These are phyloP conservation scores for Xerophyta viscosa DNA, from an alignment of 106 monocot genomes.

Conservation along the genomic window DNA sequence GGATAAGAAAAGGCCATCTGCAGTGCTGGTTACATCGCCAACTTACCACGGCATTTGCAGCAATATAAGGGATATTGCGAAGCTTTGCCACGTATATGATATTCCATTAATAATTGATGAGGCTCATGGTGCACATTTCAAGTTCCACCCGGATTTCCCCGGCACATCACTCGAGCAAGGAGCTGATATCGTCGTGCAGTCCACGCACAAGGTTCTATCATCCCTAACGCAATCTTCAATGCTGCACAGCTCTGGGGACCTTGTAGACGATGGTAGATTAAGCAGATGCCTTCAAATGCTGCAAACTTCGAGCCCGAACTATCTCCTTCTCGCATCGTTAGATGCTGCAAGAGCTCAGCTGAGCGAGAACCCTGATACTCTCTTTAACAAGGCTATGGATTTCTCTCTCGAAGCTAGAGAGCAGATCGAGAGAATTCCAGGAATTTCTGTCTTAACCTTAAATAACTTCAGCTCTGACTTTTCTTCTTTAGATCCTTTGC, in stretches of 20 bases:
- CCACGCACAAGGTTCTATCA: constrained; percentile 76
- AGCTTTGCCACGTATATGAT: constrained; percentile 40
- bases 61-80: constrained; percentile 36
- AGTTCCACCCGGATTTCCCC: constrained; percentile 53
- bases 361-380: constrained; percentile 23
- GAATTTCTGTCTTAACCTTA: constrained; percentile 40
- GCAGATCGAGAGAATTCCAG: constrained; percentile 24
- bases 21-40: constrained; percentile 69
- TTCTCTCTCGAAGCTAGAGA: constrained; percentile 33
- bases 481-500: constrained; percentile 55
- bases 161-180: constrained; percentile 63
- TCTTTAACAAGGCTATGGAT: constrained; percentile 36
- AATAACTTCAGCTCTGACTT: constrained; percentile 34
- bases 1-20: constrained; percentile 36
- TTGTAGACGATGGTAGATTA: constrained; percentile 48
- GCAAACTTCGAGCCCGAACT: constrained; percentile 83
- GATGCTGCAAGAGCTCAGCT: constrained; percentile 87
- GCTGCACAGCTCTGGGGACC: constrained; percentile 48
- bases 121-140: constrained; percentile 86
- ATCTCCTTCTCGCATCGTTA: constrained; percentile 76
- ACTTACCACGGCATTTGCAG: constrained; percentile 93
- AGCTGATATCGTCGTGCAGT: constrained; percentile 75
- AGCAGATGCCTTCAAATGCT: constrained; percentile 71
- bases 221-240: constrained; percentile 91
- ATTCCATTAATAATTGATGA: constrained; percentile 78